Conservation (phyloP, 1,284 basidiomycete genomes). For the Apiotrichum veenhuisii region DNA sequence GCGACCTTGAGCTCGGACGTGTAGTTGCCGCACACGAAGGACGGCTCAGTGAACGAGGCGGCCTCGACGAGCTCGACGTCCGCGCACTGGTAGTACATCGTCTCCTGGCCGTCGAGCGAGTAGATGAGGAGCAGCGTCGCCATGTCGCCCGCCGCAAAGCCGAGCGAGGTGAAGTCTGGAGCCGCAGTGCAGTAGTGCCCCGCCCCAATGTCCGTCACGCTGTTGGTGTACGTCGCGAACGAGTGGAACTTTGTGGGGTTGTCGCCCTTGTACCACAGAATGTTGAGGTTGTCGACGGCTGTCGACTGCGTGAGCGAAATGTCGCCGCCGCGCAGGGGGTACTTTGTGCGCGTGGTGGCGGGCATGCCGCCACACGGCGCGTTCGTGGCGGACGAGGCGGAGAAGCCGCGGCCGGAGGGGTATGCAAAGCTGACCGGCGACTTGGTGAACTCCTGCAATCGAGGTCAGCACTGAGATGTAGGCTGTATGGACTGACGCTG, state of each 20-base stretch:
- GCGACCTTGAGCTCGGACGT: background rate
- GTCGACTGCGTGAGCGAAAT: conserved; percentile 21
- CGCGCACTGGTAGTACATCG: conserved; percentile 25
- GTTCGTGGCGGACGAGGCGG: conserved; percentile 16
- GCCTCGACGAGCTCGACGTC: conserved; percentile 24
- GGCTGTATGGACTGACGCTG: conserved; percentile 10
- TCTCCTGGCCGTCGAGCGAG: conserved; percentile 16
- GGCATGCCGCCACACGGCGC: conserved; percentile 28
- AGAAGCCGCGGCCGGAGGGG: conserved; percentile 26
- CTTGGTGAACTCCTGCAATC: conserved; percentile 14
- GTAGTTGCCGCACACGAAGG: conserved; percentile 12
- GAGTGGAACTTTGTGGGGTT: conserved; percentile 28
- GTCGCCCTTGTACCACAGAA: conserved; percentile 26
- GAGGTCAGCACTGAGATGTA: too few species aligned
- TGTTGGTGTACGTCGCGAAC: conserved; percentile 26
- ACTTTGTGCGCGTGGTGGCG: conserved; percentile 11
- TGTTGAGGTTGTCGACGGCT: conserved; percentile 20
- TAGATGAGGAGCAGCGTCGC: conserved; percentile 33
- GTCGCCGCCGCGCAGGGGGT: conserved; percentile 27
- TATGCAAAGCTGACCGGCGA: conserved; percentile 20
- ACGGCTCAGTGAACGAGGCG: background rate
- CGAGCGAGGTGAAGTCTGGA: conserved; percentile 31
- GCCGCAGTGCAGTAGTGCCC: conserved; percentile 31
- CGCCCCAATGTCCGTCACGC: conserved; percentile 21
- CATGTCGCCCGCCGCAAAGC: conserved; percentile 26